Evolutionary conservation across 1,139 yeast species (phyloP).

Genomic region (Saccharomyces pastorianus): DNA sequence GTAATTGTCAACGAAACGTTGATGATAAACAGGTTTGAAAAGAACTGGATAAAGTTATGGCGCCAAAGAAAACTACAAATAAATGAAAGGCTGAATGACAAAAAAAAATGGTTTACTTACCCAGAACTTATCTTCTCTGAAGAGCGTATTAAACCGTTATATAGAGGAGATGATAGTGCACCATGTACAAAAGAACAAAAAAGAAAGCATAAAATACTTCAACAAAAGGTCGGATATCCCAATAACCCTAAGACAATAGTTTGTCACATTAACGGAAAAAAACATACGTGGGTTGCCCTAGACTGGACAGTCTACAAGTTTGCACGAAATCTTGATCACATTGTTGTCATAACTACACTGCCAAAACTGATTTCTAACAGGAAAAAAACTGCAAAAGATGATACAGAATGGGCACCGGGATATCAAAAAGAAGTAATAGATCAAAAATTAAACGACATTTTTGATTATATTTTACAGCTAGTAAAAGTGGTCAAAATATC

Average conservation of each 20-base stretch:
- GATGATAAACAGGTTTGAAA: conserved; percentile 22
- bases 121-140: conserved; percentile 19
- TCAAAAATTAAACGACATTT: conserved; percentile 34
- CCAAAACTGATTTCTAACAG: conserved; percentile 19
- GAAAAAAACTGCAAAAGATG: conserved; percentile 26
- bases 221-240: conserved; percentile 22
- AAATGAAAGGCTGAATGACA: conserved; percentile 15
- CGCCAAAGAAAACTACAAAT: conserved; percentile 13
- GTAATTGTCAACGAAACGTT: conserved; percentile 26
- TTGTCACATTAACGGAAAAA: conserved; percentile 59
- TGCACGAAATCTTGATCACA: conserved; percentile 54
- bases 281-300: conserved; percentile 70
- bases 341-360: conserved; percentile 48
- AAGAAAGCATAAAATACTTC: conserved; percentile 19
- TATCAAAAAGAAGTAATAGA: conserved; percentile 22
- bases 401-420: conserved; percentile 27
- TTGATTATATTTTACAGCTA: conserved; percentile 35
- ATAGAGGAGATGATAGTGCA: conserved; percentile 18
- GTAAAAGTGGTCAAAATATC: conserved; percentile 40
- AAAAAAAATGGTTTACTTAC: conserved; percentile 14
- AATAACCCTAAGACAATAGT: conserved; percentile 45
- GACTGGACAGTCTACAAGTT: conserved; percentile 55
- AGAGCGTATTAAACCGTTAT: conserved; percentile 5
- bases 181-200: conserved; percentile 24
- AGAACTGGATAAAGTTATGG: conserved; percentile 22